Conservation (phyloP, 441 rosid species). For the Capsella rubella region DNA sequence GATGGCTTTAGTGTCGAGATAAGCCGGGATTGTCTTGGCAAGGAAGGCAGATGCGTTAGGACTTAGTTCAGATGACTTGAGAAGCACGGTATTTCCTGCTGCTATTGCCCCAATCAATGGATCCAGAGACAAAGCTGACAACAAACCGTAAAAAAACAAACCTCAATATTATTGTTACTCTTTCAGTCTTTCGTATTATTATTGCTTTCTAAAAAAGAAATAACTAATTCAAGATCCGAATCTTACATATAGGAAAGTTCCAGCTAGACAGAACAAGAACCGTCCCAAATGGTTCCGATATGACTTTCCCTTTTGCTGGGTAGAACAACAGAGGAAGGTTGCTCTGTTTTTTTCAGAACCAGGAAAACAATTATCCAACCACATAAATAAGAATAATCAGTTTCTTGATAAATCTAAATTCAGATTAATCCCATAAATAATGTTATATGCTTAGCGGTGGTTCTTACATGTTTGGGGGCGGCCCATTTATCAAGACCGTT, state of each 20-base stretch:
- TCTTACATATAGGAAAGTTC: constrained; percentile 88
- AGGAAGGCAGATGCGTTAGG: constrained; percentile 70
- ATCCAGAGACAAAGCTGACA: constrained; percentile 72
- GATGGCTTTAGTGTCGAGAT: constrained; percentile 67
- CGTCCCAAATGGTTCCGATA: constrained; percentile 79
- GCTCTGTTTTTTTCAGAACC: constrained; percentile 47
- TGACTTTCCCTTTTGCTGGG: constrained; percentile 69
- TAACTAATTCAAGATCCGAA: constrained; percentile 23
- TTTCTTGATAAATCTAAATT: background rate
- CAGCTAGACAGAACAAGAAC: constrained; percentile 76
- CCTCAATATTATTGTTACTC: no score
- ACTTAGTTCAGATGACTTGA: constrained; percentile 83
- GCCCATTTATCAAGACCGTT: constrained; percentile 72
- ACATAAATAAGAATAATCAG: background rate
- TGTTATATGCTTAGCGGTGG: background rate
- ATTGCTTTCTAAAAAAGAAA: background rate
- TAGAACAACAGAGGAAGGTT: constrained; percentile 59
- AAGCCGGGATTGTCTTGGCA: constrained; percentile 55
- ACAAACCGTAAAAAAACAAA: constrained; percentile 20
- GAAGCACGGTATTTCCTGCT: constrained; percentile 81
- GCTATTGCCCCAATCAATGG: constrained; percentile 89
- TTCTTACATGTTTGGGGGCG: constrained; percentile 64
- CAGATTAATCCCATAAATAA: constrained; percentile 8
- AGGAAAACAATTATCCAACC: constrained; percentile 11
- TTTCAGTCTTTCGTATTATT: background rate